Evolutionary conservation across 1,284 basidiomycete genomes (phyloP).

Genomic region (Vanrija humicola): DNA sequence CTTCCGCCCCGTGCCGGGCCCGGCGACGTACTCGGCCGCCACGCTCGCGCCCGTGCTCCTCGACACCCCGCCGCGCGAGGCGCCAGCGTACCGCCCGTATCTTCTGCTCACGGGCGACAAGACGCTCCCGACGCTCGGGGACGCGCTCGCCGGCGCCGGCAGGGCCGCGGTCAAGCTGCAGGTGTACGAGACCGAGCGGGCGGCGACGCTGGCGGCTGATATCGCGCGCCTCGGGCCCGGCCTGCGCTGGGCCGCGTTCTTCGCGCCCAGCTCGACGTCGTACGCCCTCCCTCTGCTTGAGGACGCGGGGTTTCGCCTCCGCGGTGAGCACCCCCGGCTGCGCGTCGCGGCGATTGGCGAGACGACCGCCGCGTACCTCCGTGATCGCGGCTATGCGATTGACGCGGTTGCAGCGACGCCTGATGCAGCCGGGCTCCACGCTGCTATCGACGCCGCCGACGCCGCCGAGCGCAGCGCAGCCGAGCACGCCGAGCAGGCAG

Average conservation of each 20-base stretch:
- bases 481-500: too few species aligned
- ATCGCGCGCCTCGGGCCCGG: slow-evolving; percentile 57
- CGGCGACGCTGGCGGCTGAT: slow-evolving; percentile 53
- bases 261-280: slow-evolving; percentile 40
- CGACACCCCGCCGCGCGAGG: slow-evolving; percentile 9
- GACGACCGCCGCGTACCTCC: slow-evolving; percentile 34
- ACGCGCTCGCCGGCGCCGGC: slow-evolving; percentile 17
- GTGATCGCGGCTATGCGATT: slow-evolving; percentile 16
- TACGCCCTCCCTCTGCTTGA: slow-evolving; percentile 26
- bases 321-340: slow-evolving; percentile 2
- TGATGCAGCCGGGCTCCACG: slow-evolving; percentile 28
- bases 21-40: slow-evolving; percentile 10
- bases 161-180: slow-evolving; percentile 16
- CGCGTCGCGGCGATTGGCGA: slow-evolving; percentile 39
- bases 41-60: slow-evolving; percentile 21
- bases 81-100: slow-evolving; percentile 20
- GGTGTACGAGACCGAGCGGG: slow-evolving; percentile 23
- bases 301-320: neutral
- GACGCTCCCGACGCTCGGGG: slow-evolving; percentile 29
- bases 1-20: neutral
- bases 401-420: slow-evolving; percentile 40
- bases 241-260: slow-evolving; percentile 56
- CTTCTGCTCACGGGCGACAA: slow-evolving; percentile 42
- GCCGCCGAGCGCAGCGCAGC: neutral
- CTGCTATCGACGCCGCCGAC: slow-evolving; percentile 15